These are phyloP conservation scores for Hordeum pubiflorum DNA, from an alignment of 202 grass and related monocot genomes.

Conservation along the genomic window DNA sequence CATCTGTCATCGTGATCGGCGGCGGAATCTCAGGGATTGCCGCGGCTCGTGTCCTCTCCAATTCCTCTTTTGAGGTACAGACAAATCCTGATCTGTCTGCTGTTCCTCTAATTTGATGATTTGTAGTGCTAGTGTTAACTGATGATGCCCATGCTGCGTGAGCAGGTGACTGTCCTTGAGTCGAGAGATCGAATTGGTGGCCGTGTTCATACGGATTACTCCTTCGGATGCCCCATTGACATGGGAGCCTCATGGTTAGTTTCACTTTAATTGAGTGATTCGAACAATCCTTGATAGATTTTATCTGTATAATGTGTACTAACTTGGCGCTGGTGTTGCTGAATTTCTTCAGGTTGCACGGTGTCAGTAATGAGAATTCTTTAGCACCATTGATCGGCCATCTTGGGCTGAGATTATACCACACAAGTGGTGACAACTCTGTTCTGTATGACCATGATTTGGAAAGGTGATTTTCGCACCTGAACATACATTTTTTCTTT, in stretches of 20 bases:
- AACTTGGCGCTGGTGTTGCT: background rate
- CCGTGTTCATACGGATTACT: constrained; percentile 47
- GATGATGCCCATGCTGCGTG: background rate
- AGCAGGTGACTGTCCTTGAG: constrained; percentile 56
- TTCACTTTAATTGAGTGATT: background rate
- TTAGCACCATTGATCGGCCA: constrained; percentile 54
- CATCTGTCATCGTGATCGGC: constrained; percentile 56
- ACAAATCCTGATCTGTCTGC: background rate
- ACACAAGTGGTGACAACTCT: constrained; percentile 72
- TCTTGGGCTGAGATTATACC: constrained; percentile 59
- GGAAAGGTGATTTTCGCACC: constrained; percentile 37
- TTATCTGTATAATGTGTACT: background rate
- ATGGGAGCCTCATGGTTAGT: constrained; percentile 75
- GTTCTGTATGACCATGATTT: constrained; percentile 68
- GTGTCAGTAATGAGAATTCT: constrained; percentile 66
- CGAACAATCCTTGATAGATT: background rate
- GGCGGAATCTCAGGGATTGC: constrained; percentile 56
- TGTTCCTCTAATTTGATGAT: background rate
- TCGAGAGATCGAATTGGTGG: constrained; percentile 58
- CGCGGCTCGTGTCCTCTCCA: constrained; percentile 49
- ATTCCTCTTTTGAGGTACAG: constrained; percentile 50
- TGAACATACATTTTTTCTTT: background rate
- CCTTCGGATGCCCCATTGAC: constrained; percentile 67
- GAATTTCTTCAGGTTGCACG: constrained; percentile 46
- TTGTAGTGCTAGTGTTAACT: background rate